Percentiles rank a stretch among this genome's conserved stretches.
Evolutionary conservation across 1,139 yeast species (phyloP).

Genomic region (Blastobotrys illinoisensis): DNA sequence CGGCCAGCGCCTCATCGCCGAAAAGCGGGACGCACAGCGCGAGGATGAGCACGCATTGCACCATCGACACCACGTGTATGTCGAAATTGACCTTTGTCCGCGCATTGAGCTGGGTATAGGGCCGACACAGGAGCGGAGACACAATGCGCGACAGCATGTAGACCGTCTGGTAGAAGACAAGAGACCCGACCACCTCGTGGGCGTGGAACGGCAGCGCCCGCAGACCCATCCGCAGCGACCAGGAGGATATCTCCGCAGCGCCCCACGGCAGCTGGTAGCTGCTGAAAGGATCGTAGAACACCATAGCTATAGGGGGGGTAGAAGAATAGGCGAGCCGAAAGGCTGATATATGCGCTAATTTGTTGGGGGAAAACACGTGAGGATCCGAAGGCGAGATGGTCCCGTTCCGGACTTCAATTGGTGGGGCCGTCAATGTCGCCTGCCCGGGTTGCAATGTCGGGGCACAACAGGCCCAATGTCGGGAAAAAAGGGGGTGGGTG

Average conservation of each 20-base stretch:
- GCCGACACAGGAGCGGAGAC: constrained; percentile 43
- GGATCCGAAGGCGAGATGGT: background rate
- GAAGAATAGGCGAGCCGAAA: background rate
- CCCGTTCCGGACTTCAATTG: background rate
- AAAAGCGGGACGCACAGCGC: constrained; percentile 54
- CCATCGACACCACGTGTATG: constrained; percentile 82
- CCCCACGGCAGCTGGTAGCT: constrained; percentile 11
- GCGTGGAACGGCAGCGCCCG: constrained; percentile 39
- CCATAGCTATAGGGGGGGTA: constrained; percentile 3
- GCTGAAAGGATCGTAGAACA: constrained; percentile 18
- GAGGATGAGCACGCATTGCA: constrained; percentile 64
- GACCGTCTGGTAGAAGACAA: constrained; percentile 42
- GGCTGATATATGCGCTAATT: background rate
- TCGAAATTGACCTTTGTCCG: constrained; percentile 67
- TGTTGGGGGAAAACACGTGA: background rate
- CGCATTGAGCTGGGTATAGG: constrained; percentile 44
- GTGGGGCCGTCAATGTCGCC: background rate
- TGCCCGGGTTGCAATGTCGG: background rate
- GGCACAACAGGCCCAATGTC: background rate
- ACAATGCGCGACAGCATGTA: constrained; percentile 42
- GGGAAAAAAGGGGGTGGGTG: background rate
- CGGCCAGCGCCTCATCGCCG: constrained; percentile 48
- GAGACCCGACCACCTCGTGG: constrained; percentile 48
- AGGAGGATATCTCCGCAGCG: constrained; percentile 11
- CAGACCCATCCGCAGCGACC: constrained; percentile 21